Conservation (phyloP, 176 grass and related monocot genomes). For the Saccharum spontaneum region DNA sequence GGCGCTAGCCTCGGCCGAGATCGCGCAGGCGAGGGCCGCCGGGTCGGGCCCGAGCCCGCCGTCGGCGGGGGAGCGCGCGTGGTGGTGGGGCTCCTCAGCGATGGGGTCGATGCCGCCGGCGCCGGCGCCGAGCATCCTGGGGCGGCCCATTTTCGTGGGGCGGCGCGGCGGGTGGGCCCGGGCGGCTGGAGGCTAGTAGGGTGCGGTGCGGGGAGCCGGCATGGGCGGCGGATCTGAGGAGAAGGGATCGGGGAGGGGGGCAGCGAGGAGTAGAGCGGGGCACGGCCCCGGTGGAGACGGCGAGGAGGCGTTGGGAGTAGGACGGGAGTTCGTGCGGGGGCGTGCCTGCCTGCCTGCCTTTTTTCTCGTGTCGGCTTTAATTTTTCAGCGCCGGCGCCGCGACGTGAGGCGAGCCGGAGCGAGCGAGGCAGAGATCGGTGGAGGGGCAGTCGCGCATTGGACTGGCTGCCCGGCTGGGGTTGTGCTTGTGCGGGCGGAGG, state of each 20-base stretch:
- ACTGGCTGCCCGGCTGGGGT: no score
- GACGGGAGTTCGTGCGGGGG: conserved; percentile 34
- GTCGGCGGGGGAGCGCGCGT: not conserved
- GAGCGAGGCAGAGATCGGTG: not conserved
- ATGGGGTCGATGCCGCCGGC: conserved; percentile 59
- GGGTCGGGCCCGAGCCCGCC: conserved; percentile 15
- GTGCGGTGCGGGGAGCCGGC: not conserved
- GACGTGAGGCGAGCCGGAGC: not conserved
- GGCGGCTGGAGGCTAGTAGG: not conserved
- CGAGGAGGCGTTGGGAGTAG: not conserved
- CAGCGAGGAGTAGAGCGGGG: not conserved
- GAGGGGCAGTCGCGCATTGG: no score
- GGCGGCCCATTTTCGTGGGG: conserved; percentile 42
- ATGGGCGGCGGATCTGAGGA: conserved; percentile 43
- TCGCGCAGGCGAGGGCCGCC: conserved; percentile 68
- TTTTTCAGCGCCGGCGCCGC: conserved; percentile 34
- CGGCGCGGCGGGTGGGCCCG: not conserved
- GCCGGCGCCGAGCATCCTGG: conserved; percentile 27
- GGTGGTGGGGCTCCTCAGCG: conserved; percentile 41
- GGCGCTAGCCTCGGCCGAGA: conserved; percentile 73
- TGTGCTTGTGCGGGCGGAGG: not conserved
- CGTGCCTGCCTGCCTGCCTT: conserved; percentile 28
- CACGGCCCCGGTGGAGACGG: conserved; percentile 28
- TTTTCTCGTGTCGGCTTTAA: conserved; percentile 39
- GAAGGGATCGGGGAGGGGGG: conserved; percentile 11